phyloP scores from a whole-genome alignment of 2,329 filamentous ascomycete species.

The Alternaria gansuensis region DNA sequence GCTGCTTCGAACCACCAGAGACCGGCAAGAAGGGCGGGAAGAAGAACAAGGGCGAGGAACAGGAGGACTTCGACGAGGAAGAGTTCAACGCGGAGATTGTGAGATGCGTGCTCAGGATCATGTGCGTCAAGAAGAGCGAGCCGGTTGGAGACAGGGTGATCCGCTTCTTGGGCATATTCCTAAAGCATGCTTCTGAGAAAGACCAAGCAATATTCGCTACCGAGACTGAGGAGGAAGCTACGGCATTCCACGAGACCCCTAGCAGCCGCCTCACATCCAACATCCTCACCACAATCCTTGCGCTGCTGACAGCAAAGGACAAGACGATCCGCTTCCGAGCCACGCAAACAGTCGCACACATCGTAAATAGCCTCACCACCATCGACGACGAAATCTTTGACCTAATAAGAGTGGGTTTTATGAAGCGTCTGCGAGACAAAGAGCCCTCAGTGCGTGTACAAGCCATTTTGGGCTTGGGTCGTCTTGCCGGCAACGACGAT shows the following conservation, averaged over 20 bases:
- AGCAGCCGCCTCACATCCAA: conserved; percentile 79
- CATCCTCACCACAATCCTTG: conserved; percentile 76
- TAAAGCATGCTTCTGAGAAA: conserved; percentile 73
- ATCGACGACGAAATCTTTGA: conserved; percentile 93
- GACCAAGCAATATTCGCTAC: conserved; percentile 46
- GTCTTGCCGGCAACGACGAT: conserved; percentile 75
- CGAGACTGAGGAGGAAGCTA: conserved; percentile 70
- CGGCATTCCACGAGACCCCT: conserved; percentile 80
- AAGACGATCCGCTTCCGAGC: conserved; percentile 90
- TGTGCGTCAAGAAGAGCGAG: conserved; percentile 93
- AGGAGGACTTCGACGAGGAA: conserved; percentile 77
- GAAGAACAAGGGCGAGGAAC: conserved; percentile 53
- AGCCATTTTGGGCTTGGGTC: conserved; percentile 87
- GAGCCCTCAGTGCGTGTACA: conserved; percentile 92
- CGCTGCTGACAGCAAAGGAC: conserved; percentile 85
- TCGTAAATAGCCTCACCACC: conserved; percentile 90
- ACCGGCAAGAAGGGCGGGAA: conserved; percentile 57
- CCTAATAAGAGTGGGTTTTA: conserved; percentile 77
- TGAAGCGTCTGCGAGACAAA: conserved; percentile 91
- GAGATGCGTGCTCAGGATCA: conserved; percentile 80
- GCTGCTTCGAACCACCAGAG: conserved; percentile 65
- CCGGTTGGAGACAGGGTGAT: conserved; percentile 84
- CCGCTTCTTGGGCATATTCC: conserved; percentile 85
- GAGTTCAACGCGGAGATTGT: conserved; percentile 89
- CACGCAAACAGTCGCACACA: conserved; percentile 87